phyloP scores from a whole-genome alignment of 495 filamentous ascomycete genomes.

The Neurospora africana region DNA sequence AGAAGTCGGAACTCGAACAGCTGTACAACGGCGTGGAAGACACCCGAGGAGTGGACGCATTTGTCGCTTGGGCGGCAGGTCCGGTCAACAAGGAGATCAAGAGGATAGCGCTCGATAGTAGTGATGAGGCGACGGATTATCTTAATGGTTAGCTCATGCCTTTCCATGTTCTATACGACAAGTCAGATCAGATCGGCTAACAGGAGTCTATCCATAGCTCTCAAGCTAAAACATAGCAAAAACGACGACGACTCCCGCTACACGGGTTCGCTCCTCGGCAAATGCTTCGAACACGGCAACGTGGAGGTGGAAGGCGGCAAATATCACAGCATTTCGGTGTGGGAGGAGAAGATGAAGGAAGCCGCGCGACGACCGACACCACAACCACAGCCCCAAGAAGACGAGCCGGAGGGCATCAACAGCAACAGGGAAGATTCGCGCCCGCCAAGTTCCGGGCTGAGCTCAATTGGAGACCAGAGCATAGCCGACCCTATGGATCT shows the following conservation, averaged over 20 bases:
- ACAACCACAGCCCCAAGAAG: constrained; percentile 7
- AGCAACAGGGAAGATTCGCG: constrained; percentile 25
- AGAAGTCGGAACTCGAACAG: constrained; percentile 32
- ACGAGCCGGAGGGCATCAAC: neutral
- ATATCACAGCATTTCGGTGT: constrained; percentile 54
- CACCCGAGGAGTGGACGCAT: constrained; percentile 57
- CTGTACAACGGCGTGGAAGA: constrained; percentile 48
- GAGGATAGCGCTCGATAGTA: constrained; percentile 44
- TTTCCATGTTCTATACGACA: neutral
- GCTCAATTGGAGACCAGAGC: constrained; percentile 37
- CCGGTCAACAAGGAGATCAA: constrained; percentile 58
- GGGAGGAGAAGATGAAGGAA: constrained; percentile 35
- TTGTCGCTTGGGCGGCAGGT: constrained; percentile 64
- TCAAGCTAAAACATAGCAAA: constrained; percentile 81
- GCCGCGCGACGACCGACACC: constrained; percentile 13
- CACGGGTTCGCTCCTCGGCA: constrained; percentile 68
- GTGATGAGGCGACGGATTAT: constrained; percentile 52
- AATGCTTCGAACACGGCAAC: constrained; percentile 52
- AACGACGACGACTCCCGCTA: constrained; percentile 69
- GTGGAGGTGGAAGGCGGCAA: constrained; percentile 63
- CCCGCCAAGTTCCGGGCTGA: constrained; percentile 40
- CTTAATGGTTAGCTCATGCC: constrained; percentile 42
- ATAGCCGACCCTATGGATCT: constrained; percentile 34
- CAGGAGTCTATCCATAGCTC: constrained; percentile 21
- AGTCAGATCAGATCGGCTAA: neutral